Evolutionary conservation across 1,284 basidiomycete species (phyloP), one percentile per base, ranked within the genome.

Genomic region (Melampsora larici-populina): DNA sequence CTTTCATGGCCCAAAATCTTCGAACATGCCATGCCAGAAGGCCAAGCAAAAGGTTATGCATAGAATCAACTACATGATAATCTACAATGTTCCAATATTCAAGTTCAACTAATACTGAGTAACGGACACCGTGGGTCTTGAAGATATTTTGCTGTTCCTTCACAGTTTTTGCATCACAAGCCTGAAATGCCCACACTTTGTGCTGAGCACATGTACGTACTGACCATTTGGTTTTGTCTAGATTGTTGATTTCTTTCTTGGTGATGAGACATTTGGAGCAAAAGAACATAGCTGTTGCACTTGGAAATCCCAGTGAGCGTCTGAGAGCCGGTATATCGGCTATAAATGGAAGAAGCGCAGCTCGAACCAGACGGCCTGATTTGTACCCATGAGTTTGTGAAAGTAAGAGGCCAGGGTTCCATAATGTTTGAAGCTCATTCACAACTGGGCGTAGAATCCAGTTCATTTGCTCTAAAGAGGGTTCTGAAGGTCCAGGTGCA

Each of bases 231-330:
- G 55, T 26, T 40, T 21, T 62, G 24, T 67, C 64, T 9, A 74
- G 21, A 48, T 74, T 74, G 8, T 26, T 74, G 26, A 74, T 74
- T 51, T 74, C 24, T n/a, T 48, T 13, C 49, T 74, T 74, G 29
- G 31, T 26, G 21, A 79, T 6, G 2, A 40, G 36, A 46, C 79
- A 80, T 40, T 60, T 48, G 13, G 79, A 80, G n/a, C 21, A 36
- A 15, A 36, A 36, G 36, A 36, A 36, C 9, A 9, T 73, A 8
- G 79, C 49, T 21, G 40, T 60, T 29, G 70, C 69, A 17, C 26
- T 33, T 31, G 67, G 18, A 78, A 66, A 79, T 71, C 78, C 79
- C 29, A 64, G 74, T 21, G 17, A n/a, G n/a, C n/a, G n/a, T n/a
- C n/a, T n/a, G n/a, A n/a, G n/a, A n/a, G n/a, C n/a, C n/a, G n/a